Percentiles rank a stretch among this genome's conserved stretches.
Conservation (phyloP, 352 stramenopile species). For the Stramenopiles sp. region DNA sequence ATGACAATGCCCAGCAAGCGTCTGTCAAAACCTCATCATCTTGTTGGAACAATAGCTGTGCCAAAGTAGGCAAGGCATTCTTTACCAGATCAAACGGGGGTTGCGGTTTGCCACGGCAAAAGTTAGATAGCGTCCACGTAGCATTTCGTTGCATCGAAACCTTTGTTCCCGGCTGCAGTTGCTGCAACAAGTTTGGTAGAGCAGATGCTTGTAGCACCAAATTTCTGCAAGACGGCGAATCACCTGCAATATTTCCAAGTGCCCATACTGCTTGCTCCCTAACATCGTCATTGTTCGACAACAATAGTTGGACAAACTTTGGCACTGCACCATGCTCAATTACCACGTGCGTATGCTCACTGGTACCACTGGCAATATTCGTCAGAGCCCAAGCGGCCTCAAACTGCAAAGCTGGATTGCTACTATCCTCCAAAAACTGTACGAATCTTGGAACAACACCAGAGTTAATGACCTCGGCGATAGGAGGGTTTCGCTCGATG, state of each 20-base stretch:
- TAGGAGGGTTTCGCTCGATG: conserved; percentile 59
- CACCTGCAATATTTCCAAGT: conserved; percentile 97
- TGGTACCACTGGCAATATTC: conserved; percentile 95
- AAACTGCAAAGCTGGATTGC: conserved; percentile 82
- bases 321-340: conserved; percentile 88
- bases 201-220: conserved; percentile 74
- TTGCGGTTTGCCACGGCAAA: conserved; percentile 72
- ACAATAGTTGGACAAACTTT: conserved; percentile 85
- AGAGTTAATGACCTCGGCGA: conserved; percentile 94
- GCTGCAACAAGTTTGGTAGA: conserved; percentile 76
- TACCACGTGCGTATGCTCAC: conserved; percentile 88
- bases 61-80: conserved; percentile 76
- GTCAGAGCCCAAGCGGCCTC: conserved; percentile 98
- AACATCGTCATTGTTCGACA: conserved; percentile 88
- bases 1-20: conserved; percentile 95
- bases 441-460: conserved; percentile 94
- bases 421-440: conserved; percentile 83
- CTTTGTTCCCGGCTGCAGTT: conserved; percentile 84
- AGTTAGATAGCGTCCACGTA: conserved; percentile 97
- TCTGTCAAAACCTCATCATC: conserved; percentile 98
- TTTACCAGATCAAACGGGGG: conserved; percentile 73
- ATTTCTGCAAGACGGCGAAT: conserved; percentile 84
- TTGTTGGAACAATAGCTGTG: conserved; percentile 84
- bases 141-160: conserved; percentile 91
- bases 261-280: conserved; percentile 84